Evolutionary conservation across 1,284 basidiomycete genomes (phyloP), one percentile per base, ranked within the genome.

Genomic region (Chondrostereum purpureum): DNA sequence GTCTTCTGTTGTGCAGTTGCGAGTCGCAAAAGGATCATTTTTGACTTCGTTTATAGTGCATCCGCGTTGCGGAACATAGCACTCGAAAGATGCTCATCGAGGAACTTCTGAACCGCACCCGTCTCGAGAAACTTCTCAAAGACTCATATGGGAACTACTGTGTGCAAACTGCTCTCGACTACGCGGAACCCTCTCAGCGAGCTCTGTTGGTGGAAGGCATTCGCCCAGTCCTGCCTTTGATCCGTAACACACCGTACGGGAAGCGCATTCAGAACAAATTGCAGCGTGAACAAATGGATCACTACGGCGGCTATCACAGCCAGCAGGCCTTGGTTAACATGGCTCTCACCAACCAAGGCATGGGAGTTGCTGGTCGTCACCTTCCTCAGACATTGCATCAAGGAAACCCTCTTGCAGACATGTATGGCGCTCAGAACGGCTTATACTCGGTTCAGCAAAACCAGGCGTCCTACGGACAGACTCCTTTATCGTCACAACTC

Each of bases 191-290:
- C 23, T 72, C 64, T 17, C 93, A 97, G 65, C 87, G 93, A 39
- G 83, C 75, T 8, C 64, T 83, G 55, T 81, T 97, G 35, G 90
- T 97, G 24, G 92, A 96, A 61, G 91, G 90, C 56, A 97, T 97
- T 61, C 87, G 93, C 44, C 94, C 94, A n/a, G 92, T 96, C 50
- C 76, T 97, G 21, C 93, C 92, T 2, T 77, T 96, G 52, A 96
- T 97, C 60, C 87, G 93, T 58, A 97, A 96, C 68, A 97, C 93
- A 3, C 93, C 93, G 3, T 97, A 97, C 58, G 93, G 93, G 57
- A 97, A 97, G 73, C 86, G 94, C 44, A 97, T 97, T 58, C 93
- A 96, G 68, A 93, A 92, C 72, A 96, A 96, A 70, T 73, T 97
- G 46, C 92, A 95, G 65, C 88, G 92, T 46, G 90, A 94, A 68